phyloP scores from a whole-genome alignment of 2,329 filamentous ascomycete species.

The Rhytidhysteron rufulum region DNA sequence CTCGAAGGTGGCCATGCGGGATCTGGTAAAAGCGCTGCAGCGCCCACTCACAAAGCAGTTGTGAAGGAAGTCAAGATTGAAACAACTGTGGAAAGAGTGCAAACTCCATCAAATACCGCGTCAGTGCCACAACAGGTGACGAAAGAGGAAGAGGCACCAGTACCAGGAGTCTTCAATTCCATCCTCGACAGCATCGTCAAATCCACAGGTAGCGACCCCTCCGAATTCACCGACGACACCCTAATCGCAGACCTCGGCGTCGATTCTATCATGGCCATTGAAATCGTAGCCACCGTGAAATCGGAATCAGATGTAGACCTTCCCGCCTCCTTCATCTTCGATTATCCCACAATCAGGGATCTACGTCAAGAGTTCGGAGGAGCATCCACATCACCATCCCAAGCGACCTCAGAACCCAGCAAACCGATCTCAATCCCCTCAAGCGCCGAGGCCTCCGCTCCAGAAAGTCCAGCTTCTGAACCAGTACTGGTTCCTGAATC shows the following conservation, averaged over 20 bases:
- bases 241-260: conserved; percentile 19
- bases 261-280: conserved; percentile 16
- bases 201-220: conserved; percentile 15
- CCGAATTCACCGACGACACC: conserved; percentile 14
- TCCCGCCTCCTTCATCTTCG: not conserved
- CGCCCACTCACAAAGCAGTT: not conserved
- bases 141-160: not conserved
- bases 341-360: not conserved
- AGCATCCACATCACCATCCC: too few relatives aligned
- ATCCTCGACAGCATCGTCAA: conserved; percentile 7
- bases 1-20: not conserved
- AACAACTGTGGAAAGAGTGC: not conserved
- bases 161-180: not conserved
- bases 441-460: too few relatives aligned
- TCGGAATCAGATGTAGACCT: conserved; percentile 1
- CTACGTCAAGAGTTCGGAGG: conserved; percentile 9
- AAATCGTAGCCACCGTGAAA: conserved; percentile 18
- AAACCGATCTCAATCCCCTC: too few relatives aligned
- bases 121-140: not conserved
- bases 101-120: not conserved
- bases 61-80: not conserved
- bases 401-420: too few relatives aligned
- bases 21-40: not conserved
- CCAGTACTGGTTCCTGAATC: too few relatives aligned
- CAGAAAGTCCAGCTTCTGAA: too few relatives aligned